Conservation (phyloP, 257 asterid genomes). For the Nicotiana undulata region DNA sequence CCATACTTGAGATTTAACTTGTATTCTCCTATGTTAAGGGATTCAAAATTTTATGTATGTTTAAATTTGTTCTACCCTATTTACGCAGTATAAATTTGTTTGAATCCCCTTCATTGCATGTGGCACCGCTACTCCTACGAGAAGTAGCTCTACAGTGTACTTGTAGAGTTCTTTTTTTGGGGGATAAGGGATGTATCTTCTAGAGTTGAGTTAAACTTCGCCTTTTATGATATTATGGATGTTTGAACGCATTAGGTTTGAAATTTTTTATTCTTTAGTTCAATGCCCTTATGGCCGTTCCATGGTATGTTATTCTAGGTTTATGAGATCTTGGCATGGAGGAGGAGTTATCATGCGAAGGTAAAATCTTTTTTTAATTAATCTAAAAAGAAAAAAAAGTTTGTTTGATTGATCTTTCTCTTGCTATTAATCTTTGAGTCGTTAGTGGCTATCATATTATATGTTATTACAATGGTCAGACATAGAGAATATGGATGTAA, state of each 20-base stretch:
- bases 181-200: background rate
- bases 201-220: background rate
- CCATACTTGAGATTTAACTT: no score
- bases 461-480: background rate
- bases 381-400: background rate
- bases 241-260: background rate
- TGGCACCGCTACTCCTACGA: background rate
- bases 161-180: background rate
- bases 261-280: background rate
- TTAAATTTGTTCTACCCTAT: no score
- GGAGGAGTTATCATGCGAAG: slow-evolving; percentile 19
- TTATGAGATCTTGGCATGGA: slow-evolving; percentile 8
- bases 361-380: slow-evolving; percentile 5
- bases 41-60: no score
- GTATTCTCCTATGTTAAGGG: no score
- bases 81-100: no score
- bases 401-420: background rate
- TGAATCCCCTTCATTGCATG: no score
- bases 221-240: background rate
- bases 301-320: slow-evolving; percentile 22
- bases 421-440: background rate
- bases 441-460: background rate
- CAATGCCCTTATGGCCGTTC: slow-evolving; percentile 2
- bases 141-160: background rate
- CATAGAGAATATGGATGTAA: background rate